Evolutionary conservation across 129 eudicot genomes (phyloP), one percentile per base, ranked within the genome.

Genomic region (Helichrysum umbraculigerum): DNA sequence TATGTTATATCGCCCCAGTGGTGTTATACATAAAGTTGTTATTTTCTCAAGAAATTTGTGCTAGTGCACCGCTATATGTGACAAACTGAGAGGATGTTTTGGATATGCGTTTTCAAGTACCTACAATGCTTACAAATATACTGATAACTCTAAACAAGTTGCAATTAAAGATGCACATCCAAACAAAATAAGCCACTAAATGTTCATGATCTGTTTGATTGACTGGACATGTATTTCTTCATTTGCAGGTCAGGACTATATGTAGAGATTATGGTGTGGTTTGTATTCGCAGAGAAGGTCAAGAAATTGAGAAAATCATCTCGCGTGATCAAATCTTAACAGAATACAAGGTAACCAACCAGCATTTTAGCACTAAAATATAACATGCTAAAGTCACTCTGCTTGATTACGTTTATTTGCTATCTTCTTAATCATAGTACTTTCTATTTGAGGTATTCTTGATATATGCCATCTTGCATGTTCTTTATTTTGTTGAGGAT

Each of bases 211-310:
- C 3, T 63, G 61, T 29, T 79, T 15, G 59, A 56, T 72, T 70
- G 68, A 54, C 62, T 64, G 2, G 9, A 30, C 29, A 66, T 35
- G 29, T 1, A 29, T 54, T 50, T 5, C 39, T 60, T 66, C 17
- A 16, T 72, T 25, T 86, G 9, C 15, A 90, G 98, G 91, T 90
- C 20, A 77, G 83, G 74, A 74, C 79, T 52, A 88, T 94, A 82
- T 84, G 87, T 77, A 84, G 86, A 83, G 97, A 94, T 86, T 94
- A 84, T 69, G 98, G 97, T 39, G 86, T 94, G 63, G 96, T 89
- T 71, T 94, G 98, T 72, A 87, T 94, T 19, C 90, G 97, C 1
- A 86, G 98, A 83, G 96, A 82, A 77, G 96, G 96, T 37, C 97
- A 89, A 74, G 89, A 94, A 78, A 87, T 91, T 68, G 91, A 94